A percentile compares a stretch with the other conserved stretches of the same genome.
Conservation (phyloP, 345 rosid species). For the Populus nigra region DNA sequence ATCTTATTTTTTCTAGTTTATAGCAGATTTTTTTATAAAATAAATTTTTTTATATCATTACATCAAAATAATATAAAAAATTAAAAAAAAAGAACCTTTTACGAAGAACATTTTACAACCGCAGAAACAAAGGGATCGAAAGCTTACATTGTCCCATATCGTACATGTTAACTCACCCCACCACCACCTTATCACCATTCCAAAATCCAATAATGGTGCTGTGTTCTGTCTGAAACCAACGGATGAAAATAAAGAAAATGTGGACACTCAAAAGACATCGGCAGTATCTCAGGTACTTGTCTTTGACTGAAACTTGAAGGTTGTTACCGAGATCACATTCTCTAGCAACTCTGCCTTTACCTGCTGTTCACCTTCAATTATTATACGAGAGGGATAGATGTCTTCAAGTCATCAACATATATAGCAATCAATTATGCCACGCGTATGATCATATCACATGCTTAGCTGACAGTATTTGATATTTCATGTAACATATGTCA, state of each 20-base stretch:
- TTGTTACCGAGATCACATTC: not conserved
- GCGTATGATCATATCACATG: not conserved
- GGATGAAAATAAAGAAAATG: not conserved
- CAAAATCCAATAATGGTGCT: constrained; percentile 23
- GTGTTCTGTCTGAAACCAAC: constrained; percentile 15
- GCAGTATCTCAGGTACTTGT: not conserved
- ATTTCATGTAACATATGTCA: not conserved
- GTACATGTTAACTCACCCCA: constrained; percentile 19
- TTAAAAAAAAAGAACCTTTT: too few species aligned
- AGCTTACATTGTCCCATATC: not conserved
- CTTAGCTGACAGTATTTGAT: not conserved
- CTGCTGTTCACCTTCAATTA: not conserved
- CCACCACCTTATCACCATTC: constrained; percentile 22
- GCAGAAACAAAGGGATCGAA: too few species aligned
- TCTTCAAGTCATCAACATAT: not conserved
- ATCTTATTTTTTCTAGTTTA: too few species aligned
- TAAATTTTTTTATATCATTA: too few species aligned
- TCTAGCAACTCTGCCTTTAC: not conserved
- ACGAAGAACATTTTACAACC: too few species aligned
- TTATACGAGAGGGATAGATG: not conserved
- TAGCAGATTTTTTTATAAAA: too few species aligned
- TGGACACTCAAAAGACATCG: not conserved
- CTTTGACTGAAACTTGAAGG: not conserved
- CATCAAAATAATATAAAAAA: too few species aligned
- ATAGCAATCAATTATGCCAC: not conserved